A percentile compares a stretch with the other conserved stretches of the same genome.
Evolutionary conservation across 192 early-diverging fungal genomes (phyloP).

Genomic region (Podila horticola): DNA sequence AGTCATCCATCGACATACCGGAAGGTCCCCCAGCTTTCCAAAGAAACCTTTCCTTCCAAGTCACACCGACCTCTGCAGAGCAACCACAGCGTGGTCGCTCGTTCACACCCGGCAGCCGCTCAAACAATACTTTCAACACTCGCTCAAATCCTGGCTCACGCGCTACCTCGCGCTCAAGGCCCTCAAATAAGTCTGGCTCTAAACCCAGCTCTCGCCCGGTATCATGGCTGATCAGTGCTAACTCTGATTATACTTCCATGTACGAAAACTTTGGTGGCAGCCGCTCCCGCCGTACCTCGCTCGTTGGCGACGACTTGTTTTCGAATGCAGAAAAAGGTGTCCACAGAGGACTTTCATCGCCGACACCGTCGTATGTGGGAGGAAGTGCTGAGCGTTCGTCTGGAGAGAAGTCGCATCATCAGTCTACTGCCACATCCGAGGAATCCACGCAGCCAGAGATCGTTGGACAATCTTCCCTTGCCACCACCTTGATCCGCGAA

Average conservation of each 20-base stretch:
- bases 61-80: neutral
- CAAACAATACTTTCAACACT: neutral
- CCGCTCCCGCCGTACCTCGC: slow-evolving; percentile 17
- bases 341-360: neutral
- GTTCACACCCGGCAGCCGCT: neutral
- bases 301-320: slow-evolving; percentile 4
- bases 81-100: slow-evolving; percentile 18
- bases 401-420: slow-evolving; percentile 6
- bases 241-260: slow-evolving; percentile 38
- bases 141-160: neutral
- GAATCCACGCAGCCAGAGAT: neutral
- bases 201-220: slow-evolving; percentile 23
- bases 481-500: slow-evolving; percentile 6
- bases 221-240: slow-evolving; percentile 38
- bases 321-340: slow-evolving; percentile 27
- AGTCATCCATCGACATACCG: neutral
- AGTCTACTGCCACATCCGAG: neutral
- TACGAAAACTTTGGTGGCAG: slow-evolving; percentile 40
- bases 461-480: neutral
- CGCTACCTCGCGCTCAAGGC: slow-evolving; percentile 21
- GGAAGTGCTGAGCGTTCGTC: neutral
- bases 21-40: slow-evolving; percentile 5
- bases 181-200: slow-evolving; percentile 7
- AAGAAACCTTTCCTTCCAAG: slow-evolving; percentile 12
- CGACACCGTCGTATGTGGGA: slow-evolving; percentile 5